Percentiles rank a stretch among this genome's conserved stretches.
These are phyloP conservation scores for Nitzschia palea DNA, from an alignment of 108 stramenopile genomes.

Conservation along the genomic window DNA sequence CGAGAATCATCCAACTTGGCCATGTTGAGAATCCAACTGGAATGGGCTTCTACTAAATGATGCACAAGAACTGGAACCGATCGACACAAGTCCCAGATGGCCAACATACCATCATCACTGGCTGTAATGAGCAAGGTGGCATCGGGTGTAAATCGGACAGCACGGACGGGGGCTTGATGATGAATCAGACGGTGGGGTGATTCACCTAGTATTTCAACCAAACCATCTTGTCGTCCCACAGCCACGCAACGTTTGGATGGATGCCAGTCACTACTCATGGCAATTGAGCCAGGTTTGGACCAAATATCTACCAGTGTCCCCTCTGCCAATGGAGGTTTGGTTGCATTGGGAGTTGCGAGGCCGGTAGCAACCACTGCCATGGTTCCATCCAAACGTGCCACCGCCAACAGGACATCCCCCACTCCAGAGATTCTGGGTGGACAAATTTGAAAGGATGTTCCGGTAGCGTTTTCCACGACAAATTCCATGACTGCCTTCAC, in stretches of 20 bases:
- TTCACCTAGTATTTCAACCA: slow-evolving; percentile 28
- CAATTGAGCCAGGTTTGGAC: slow-evolving; percentile 24
- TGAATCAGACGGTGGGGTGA: slow-evolving; percentile 32
- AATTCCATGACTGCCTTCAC: slow-evolving; percentile 23
- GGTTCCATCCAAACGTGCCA: slow-evolving; percentile 49
- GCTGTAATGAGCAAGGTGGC: slow-evolving; percentile 33
- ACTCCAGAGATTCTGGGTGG: slow-evolving; percentile 30
- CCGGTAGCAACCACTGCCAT: slow-evolving; percentile 44
- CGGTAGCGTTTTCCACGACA: slow-evolving; percentile 40
- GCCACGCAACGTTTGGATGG: slow-evolving; percentile 16
- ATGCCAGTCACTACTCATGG: slow-evolving; percentile 28
- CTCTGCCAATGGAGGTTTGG: slow-evolving; percentile 26
- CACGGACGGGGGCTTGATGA: slow-evolving; percentile 45
- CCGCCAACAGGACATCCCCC: slow-evolving; percentile 41
- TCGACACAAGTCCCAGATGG: slow-evolving; percentile 42
- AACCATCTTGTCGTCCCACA: slow-evolving; percentile 49
- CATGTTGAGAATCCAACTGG: slow-evolving; percentile 40
- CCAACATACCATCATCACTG: slow-evolving; percentile 45
- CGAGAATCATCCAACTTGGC: slow-evolving; percentile 26
- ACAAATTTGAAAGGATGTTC: slow-evolving; percentile 28
- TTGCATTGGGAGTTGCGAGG: slow-evolving; percentile 30
- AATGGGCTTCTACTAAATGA: slow-evolving; percentile 44
- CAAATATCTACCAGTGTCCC: slow-evolving; percentile 32
- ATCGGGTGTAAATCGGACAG: slow-evolving; percentile 42
- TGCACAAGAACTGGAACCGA: slow-evolving; percentile 32